Evolutionary conservation across 1,139 yeast species (phyloP), one percentile per base, ranked within the genome.

Genomic region (Lizanozyma gosingica): DNA sequence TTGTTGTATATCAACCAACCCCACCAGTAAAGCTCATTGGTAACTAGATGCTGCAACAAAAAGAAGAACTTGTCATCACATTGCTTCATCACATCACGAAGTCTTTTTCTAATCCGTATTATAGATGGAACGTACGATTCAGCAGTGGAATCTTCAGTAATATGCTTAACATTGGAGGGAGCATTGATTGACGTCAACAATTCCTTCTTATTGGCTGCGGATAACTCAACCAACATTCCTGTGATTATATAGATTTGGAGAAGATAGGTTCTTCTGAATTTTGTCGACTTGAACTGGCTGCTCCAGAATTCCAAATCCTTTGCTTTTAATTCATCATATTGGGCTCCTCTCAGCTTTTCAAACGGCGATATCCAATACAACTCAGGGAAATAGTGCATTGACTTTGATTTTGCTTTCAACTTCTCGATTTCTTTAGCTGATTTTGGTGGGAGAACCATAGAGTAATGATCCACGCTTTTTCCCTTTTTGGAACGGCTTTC

Each of bases 1-100:
- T 47, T 47, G 4, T 67, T 66, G 41, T 64, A 60, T 3, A 69
- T 53, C 32, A 70, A 53, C 71, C 72, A 69, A 4, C 57, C 58
- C 71, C 70, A 65, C 75, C 74, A 68, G 32, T 51, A 46, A 35
- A 53, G 55, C 41, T 70, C 76, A 1, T 62, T 49, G 1, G 47
- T 37, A 1, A 53, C 47, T 33, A 67, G 39, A 32, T 56, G 60
- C 41, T 55, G 64, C 4, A 68, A 42, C 37, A 66, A 46, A 36
- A 50, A 59, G 6, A 61, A 51, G 41, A 59, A 56, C 27, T 54
- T 59, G 11, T 49, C 36, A 42, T 68, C 71, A 15, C 53, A 48
- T 0, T 41, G 33, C 15, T 45, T 44, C 14, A 57, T 42, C 2
- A 65, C 50, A 2, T 62, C 66, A 18, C 50, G 52, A 11, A 22